Base-by-base conservation (phyloP, 192 early-diverging fungal genomes). In the Polychytrium aggregatum region DNA sequence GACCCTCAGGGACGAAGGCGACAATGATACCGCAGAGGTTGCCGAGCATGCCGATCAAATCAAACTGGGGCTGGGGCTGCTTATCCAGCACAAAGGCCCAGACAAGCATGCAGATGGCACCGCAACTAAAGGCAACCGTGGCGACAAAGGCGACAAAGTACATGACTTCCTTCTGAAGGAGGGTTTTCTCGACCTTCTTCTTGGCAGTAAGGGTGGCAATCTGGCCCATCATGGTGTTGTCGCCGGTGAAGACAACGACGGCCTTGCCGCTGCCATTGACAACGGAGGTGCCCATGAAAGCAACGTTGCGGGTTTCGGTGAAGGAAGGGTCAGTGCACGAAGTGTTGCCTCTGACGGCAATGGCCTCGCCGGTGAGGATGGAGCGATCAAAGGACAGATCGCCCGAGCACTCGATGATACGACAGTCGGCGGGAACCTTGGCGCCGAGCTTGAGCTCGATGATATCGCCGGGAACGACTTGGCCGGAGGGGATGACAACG, bases 301-400 rank as follows among this genome's bases (percentile, higher is more conserved):
- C 87, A 53, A 95, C 69, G 51, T 92, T 92, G 49, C 80, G 76
- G 14, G 80, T 79, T 64, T 90, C 89, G 27, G 89, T 56, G 41
- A 79, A 74, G 48, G 82, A 85, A 3, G 72, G 68, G 68, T 83
- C 82, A 6, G 86, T 92, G 37, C 55, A 39, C 17, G 74, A 62
- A 27, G 68, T 66, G 13, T 70, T 73, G 17, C 73, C 85, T 33
- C 66, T 61, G 22, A 89, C 73, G 6, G 80, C 67, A 20, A 83
- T 74, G 7, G 75, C 60, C 50, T 84, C 81, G 24, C 91, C 91
- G 14, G 91, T 89, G 35, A 92, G 62, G 41, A 79, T 60, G 18
- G 83, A 75, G 9, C 82, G 76, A 64, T 95, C 91, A 50, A 92
- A 79, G 53, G 68, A 61, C n/a, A 84, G 46, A 44, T 88, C 87